Evolutionary conservation across 208 protist species (phyloP).

Genomic region (Trichomonas tenax): DNA sequence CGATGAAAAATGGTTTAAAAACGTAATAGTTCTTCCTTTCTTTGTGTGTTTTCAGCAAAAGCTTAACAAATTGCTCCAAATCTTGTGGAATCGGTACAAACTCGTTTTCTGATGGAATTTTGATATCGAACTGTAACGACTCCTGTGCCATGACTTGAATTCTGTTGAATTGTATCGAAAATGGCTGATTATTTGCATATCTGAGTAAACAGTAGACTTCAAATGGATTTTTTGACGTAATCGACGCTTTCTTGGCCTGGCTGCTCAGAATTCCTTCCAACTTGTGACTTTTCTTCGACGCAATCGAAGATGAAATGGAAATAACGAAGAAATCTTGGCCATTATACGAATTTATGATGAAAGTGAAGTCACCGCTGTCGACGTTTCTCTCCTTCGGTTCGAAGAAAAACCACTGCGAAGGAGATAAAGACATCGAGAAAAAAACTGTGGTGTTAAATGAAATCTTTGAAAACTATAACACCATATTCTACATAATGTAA

Average conservation of each 20-base stretch:
- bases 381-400: neutral
- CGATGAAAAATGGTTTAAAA: neutral
- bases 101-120: neutral
- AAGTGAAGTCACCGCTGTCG: neutral
- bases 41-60: neutral
- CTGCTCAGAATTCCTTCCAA: neutral
- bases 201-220: neutral
- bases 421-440: neutral
- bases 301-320: neutral
- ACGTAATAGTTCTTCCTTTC: neutral
- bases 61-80: neutral
- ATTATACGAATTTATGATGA: neutral
- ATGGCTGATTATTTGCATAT: neutral
- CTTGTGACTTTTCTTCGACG: neutral
- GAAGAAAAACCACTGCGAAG: neutral
- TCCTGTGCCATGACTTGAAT: neutral
- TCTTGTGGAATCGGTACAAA: neutral
- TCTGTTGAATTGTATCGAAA: neutral
- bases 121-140: neutral
- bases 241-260: neutral
- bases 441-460: no score
- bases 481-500: no score
- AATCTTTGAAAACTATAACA: no score
- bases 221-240: neutral
- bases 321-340: neutral